Conservation (phyloP, 345 rosid genomes). For the Syzygium grande region DNA sequence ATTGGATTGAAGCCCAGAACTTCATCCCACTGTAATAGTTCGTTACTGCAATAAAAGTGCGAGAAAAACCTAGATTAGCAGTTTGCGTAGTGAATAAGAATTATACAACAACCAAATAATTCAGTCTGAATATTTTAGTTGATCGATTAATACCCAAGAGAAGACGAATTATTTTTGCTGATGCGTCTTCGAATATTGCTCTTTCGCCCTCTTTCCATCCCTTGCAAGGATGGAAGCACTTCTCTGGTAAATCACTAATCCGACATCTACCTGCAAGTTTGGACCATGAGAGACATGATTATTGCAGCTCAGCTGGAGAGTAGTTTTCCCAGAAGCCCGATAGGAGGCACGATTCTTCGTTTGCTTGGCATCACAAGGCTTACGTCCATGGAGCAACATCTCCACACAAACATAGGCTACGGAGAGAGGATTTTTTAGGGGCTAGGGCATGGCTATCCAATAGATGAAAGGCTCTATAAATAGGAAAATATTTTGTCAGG, state of each 20-base stretch:
- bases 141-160: too few relatives aligned
- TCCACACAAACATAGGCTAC: neutral
- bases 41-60: neutral
- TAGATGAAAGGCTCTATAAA: neutral
- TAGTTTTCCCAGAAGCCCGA: neutral
- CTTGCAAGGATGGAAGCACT: neutral
- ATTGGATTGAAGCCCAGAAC: too few relatives aligned
- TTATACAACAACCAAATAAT: too few relatives aligned
- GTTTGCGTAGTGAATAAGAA: too few relatives aligned
- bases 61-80: too few relatives aligned
- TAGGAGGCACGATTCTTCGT: neutral
- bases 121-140: too few relatives aligned
- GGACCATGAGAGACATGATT: neutral
- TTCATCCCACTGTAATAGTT: too few relatives aligned
- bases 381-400: neutral
- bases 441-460: neutral
- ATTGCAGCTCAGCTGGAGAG: neutral
- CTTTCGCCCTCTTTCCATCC: too few relatives aligned
- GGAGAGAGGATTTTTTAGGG: neutral
- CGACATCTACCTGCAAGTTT: neutral
- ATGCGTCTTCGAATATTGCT: too few relatives aligned
- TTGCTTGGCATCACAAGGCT: neutral
- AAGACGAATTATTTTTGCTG: too few relatives aligned
- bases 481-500: neutral
- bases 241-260: neutral